phyloP scores from a whole-genome alignment of 1,139 yeast species.

The Suhomyces yuchorum region DNA sequence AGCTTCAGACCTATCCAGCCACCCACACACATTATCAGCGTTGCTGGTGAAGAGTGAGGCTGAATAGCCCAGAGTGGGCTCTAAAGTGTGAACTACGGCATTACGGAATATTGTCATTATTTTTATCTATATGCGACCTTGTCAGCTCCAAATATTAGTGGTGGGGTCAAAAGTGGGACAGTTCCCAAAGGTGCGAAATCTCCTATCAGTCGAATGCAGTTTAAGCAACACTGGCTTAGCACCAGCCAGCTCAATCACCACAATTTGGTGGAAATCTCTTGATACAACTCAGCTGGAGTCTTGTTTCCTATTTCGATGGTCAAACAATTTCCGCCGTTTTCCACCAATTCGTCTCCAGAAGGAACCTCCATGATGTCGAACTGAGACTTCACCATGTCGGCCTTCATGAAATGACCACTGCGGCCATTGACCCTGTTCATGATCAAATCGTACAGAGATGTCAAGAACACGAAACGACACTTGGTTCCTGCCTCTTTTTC shows the following conservation, averaged over 20 bases:
- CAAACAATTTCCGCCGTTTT: constrained; percentile 41
- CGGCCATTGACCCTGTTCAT: constrained; percentile 60
- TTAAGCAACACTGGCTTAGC: neutral
- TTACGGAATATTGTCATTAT: too few species aligned
- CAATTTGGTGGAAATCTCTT: constrained; percentile 14
- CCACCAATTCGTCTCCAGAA: constrained; percentile 36
- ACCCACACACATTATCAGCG: too few species aligned
- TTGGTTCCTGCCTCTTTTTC: constrained; percentile 29
- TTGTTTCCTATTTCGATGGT: constrained; percentile 45
- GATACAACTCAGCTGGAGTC: constrained; percentile 36
- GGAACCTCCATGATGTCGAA: constrained; percentile 77
- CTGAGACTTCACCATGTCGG: constrained; percentile 80
- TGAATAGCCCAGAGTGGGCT: too few species aligned
- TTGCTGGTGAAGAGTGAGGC: too few species aligned
- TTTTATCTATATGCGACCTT: neutral
- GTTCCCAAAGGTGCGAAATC: neutral
- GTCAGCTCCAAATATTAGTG: neutral
- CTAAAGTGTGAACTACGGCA: too few species aligned
- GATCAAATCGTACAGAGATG: constrained; percentile 64
- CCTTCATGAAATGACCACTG: constrained; percentile 81
- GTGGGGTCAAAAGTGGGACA: neutral
- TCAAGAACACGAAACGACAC: constrained; percentile 66
- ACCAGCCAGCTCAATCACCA: constrained; percentile 3
- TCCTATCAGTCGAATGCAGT: neutral
- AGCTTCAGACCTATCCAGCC: neutral